Conservation (phyloP, 306 rosid species). For the Quercus parvula region DNA sequence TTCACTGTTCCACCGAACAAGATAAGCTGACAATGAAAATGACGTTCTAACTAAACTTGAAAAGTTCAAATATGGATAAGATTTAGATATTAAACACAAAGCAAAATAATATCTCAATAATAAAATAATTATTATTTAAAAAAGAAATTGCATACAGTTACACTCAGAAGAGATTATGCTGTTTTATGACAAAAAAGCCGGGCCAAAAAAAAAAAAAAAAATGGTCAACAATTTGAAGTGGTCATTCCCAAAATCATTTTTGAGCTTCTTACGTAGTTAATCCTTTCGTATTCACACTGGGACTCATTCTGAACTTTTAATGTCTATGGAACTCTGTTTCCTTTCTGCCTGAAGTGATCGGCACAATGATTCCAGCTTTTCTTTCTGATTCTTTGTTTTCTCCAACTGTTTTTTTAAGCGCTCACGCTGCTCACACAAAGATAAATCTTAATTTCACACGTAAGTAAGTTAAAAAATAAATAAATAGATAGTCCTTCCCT, state of each 20-base stretch:
- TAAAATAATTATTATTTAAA: neutral
- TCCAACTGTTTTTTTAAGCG: slow-evolving; percentile 76
- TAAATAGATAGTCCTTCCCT: neutral
- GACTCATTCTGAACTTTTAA: slow-evolving; percentile 50
- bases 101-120: neutral
- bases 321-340: slow-evolving; percentile 54
- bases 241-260: slow-evolving; percentile 2
- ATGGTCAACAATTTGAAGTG: neutral
- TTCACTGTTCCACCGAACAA: neutral
- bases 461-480: too few species aligned
- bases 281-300: slow-evolving; percentile 29
- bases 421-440: slow-evolving; percentile 60
- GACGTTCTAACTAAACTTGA: neutral
- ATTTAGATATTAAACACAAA: neutral
- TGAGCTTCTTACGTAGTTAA: slow-evolving; percentile 13
- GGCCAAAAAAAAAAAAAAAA: neutral
- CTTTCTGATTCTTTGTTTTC: slow-evolving; percentile 85
- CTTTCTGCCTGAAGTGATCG: slow-evolving; percentile 92
- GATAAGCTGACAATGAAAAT: neutral
- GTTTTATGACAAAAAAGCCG: slow-evolving; percentile 4
- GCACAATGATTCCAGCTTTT: slow-evolving; percentile 82
- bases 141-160: neutral
- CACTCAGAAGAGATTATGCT: neutral
- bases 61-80: neutral
- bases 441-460: neutral